Conservation (phyloP, 1,284 basidiomycete genomes). For the Xanthoconium separans region DNA sequence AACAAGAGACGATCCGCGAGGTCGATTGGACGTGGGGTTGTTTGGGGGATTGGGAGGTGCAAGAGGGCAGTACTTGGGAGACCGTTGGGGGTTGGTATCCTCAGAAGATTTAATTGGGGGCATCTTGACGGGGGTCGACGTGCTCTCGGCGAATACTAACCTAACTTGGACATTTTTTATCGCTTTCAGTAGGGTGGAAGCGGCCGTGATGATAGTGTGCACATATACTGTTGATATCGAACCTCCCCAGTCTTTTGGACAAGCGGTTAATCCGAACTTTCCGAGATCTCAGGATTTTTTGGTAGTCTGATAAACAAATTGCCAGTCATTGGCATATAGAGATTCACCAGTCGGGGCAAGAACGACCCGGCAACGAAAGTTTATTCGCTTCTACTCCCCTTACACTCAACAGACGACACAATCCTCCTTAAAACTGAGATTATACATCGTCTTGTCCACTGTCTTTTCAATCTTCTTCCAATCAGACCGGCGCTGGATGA, state of each 20-base stretch:
- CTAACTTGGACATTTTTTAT: neutral
- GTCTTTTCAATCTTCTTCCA: constrained; percentile 97
- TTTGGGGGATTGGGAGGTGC: constrained; percentile 26
- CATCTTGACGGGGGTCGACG: neutral
- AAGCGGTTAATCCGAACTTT: no score
- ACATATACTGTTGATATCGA: no score
- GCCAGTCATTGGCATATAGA: no score
- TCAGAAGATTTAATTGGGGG: neutral
- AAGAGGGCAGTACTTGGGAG: constrained; percentile 42
- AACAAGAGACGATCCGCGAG: constrained; percentile 48
- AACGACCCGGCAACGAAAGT: neutral
- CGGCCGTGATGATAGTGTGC: no score
- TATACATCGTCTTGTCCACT: constrained; percentile 96
- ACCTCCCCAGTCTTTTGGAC: no score
- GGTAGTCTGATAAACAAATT: neutral
- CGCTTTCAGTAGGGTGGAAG: no score
- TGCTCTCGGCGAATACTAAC: neutral
- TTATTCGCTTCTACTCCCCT: neutral
- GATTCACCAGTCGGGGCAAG: neutral
- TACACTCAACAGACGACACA: constrained; percentile 50
- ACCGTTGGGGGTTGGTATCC: constrained; percentile 49
- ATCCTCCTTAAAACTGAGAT: constrained; percentile 88
- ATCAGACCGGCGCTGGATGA: constrained; percentile 88
- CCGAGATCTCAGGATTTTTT: no score
- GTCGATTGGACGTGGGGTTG: constrained; percentile 74